Evolutionary conservation across 2,329 filamentous ascomycete genomes (phyloP).

Genomic region (Penicillium oxalicum): DNA sequence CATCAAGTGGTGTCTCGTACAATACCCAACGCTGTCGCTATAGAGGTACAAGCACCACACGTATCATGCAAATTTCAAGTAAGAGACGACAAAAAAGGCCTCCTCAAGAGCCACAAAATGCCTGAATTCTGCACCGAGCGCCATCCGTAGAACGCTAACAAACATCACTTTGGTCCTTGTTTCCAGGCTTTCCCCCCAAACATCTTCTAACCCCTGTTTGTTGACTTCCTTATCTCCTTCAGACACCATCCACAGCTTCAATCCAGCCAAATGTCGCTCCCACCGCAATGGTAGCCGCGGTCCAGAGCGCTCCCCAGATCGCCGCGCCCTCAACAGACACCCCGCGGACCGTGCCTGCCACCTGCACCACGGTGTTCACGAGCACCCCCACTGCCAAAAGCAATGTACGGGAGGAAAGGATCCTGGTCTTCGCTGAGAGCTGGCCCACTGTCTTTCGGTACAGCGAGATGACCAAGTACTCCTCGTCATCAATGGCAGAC

Average conservation of each 20-base stretch:
- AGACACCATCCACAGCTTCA: slow-evolving; percentile 35
- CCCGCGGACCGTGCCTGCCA: slow-evolving; percentile 61
- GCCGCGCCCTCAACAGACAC: slow-evolving; percentile 64
- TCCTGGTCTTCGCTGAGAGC: slow-evolving; percentile 53
- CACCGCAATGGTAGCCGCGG: slow-evolving; percentile 40
- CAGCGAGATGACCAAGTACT: slow-evolving; percentile 67
- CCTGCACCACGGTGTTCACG: slow-evolving; percentile 58
- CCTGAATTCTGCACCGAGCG: not conserved
- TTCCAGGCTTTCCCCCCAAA: not conserved
- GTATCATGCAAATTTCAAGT: not conserved
- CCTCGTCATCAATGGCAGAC: slow-evolving; percentile 56
- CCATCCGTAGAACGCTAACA: slow-evolving; percentile 1
- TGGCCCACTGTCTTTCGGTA: slow-evolving; percentile 56
- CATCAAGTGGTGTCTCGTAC: too few relatives aligned
- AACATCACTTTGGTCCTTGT: not conserved
- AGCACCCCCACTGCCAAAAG: slow-evolving; percentile 43
- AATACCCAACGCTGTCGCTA: too few relatives aligned
- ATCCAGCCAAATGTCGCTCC: slow-evolving; percentile 36
- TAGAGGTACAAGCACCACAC: too few relatives aligned
- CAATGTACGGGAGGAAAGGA: slow-evolving; percentile 58
- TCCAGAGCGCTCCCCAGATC: slow-evolving; percentile 71
- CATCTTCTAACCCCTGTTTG: too few relatives aligned
- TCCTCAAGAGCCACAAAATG: not conserved
- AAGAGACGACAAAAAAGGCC: not conserved
- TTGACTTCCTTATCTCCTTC: slow-evolving; percentile 1